These are phyloP conservation scores for Solanum pinnatisectum DNA, from an alignment of 257 asterid genomes.

Conservation along the genomic window DNA sequence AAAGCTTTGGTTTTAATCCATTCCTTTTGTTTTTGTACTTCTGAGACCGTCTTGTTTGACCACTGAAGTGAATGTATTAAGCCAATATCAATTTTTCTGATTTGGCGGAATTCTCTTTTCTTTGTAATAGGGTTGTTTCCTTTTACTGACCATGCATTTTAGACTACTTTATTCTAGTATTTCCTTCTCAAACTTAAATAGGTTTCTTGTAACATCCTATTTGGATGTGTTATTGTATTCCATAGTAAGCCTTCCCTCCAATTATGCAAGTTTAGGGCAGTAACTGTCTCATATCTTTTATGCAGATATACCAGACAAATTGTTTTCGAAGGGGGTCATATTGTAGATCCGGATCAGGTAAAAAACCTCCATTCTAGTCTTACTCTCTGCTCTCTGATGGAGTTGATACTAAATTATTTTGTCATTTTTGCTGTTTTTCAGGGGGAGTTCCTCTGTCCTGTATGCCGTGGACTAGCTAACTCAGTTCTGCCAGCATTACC, in stretches of 20 bases:
- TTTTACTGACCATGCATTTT: neutral
- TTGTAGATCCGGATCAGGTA: slow-evolving; percentile 97
- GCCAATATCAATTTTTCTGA: neutral
- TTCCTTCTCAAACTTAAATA: neutral
- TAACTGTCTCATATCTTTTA: neutral
- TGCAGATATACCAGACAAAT: slow-evolving; percentile 66
- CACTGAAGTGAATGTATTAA: neutral
- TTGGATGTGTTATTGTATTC: neutral
- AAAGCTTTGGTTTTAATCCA: neutral
- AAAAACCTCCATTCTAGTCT: neutral
- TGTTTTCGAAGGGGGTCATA: slow-evolving; percentile 91
- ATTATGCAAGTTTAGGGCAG: neutral
- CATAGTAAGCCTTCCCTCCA: neutral
- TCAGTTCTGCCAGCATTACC: slow-evolving; percentile 66
- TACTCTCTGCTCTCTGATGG: slow-evolving; percentile 1
- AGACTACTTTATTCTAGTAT: neutral
- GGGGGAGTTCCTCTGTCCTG: slow-evolving; percentile 99
- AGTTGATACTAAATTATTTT: slow-evolving; percentile 1
- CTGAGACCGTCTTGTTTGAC: neutral
- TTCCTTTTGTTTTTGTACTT: neutral
- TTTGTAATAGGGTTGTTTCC: neutral
- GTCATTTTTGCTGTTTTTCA: slow-evolving; percentile 21
- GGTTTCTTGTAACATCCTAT: neutral
- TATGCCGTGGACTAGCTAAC: slow-evolving; percentile 93
- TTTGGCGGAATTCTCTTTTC: neutral